Evolutionary conservation across 2,329 filamentous ascomycete genomes (phyloP).

Genomic region (Leptographium flavum): DNA sequence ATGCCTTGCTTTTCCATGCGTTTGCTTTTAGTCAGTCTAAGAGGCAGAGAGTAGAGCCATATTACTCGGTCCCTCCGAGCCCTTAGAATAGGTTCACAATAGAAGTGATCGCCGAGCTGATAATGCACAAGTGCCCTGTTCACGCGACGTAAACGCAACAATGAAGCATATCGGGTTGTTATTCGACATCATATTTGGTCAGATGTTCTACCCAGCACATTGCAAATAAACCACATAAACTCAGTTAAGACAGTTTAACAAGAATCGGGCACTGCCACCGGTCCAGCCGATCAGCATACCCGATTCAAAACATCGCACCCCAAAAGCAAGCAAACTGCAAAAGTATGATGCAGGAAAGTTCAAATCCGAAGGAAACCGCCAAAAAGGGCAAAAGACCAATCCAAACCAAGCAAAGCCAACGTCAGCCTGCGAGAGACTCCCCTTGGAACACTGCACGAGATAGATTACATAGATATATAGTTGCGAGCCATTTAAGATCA

Average conservation of each 20-base stretch:
- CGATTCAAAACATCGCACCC: not conserved
- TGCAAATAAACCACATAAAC: not conserved
- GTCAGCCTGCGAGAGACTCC: not conserved
- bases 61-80: too few relatives aligned
- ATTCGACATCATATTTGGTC: not conserved
- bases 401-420: not conserved
- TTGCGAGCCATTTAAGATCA: not conserved
- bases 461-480: not conserved
- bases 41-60: too few relatives aligned
- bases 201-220: not conserved
- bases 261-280: not conserved
- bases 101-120: too few relatives aligned
- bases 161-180: not conserved
- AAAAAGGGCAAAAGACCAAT: not conserved
- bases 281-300: constrained; percentile 5
- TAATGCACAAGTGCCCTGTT: too few relatives aligned
- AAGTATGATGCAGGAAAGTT: too few relatives aligned
- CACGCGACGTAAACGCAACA: too few relatives aligned
- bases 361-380: not conserved
- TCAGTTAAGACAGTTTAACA: not conserved
- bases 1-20: too few relatives aligned
- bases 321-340: not conserved
- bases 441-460: not conserved
- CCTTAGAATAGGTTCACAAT: too few relatives aligned
- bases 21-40: too few relatives aligned